Conservation (phyloP, 257 asterid genomes). For the Solanum corneliomulleri region DNA sequence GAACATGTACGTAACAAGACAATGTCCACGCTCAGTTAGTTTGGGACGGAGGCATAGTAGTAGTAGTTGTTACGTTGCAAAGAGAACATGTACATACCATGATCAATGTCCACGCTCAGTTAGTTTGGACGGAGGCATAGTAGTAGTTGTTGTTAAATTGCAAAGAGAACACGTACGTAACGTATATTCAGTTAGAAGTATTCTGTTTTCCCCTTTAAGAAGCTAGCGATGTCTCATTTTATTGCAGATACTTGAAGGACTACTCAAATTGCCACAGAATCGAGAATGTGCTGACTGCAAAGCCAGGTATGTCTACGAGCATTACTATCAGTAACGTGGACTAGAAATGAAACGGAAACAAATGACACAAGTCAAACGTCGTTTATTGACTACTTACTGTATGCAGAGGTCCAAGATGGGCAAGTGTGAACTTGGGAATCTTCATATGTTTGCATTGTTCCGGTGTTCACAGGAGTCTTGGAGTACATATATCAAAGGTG, state of each 20-base stretch:
- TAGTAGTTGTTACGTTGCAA: no score
- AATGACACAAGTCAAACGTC: background rate
- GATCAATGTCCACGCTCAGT: background rate
- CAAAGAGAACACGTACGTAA: background rate
- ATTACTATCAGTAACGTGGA: background rate
- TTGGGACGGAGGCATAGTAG: no score
- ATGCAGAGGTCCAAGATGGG: slow-evolving; percentile 39
- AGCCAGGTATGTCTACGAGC: slow-evolving; percentile 10
- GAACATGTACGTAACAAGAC: no score
- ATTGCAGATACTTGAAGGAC: slow-evolving; percentile 26
- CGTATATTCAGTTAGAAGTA: background rate
- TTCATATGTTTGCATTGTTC: slow-evolving; percentile 38
- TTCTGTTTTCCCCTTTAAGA: background rate
- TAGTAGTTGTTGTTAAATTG: background rate
- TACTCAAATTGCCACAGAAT: slow-evolving; percentile 27
- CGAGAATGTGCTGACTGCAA: slow-evolving; percentile 37
- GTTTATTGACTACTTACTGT: background rate
- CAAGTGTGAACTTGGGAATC: slow-evolving; percentile 36
- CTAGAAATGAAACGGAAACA: background rate
- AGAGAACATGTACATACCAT: background rate
- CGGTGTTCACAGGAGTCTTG: slow-evolving; percentile 33
- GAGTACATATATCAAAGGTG: slow-evolving; percentile 41
- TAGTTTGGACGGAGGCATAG: background rate
- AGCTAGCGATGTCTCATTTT: background rate
- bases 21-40: background rate